A percentile compares a stretch with the other conserved stretches of the same genome.
phyloP scores from a whole-genome alignment of 257 asterid genomes.

The Echium plantagineum region DNA sequence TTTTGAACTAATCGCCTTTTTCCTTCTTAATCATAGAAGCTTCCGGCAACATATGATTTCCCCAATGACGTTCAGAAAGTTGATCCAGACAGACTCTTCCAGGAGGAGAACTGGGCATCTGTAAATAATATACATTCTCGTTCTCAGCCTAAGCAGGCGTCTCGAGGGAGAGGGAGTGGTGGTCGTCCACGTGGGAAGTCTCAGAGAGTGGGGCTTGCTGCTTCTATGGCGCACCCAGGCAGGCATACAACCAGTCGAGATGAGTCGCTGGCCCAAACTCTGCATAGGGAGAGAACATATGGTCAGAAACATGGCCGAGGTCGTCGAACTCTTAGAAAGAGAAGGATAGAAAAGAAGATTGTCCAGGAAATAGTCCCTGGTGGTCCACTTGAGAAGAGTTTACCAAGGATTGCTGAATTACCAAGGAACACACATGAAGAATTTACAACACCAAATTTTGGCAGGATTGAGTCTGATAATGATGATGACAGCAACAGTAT shows the following conservation, averaged over 20 bases:
- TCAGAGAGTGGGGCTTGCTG: constrained; percentile 27
- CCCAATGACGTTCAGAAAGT: constrained; percentile 35
- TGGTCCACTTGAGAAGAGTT: constrained; percentile 16
- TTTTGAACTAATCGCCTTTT: neutral
- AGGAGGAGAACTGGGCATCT: constrained; percentile 42
- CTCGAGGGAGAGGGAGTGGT: constrained; percentile 52
- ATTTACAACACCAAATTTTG: constrained; percentile 14
- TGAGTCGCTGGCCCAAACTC: constrained; percentile 43
- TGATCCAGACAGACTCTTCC: constrained; percentile 31
- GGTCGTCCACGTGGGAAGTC: constrained; percentile 63
- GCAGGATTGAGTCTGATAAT: constrained; percentile 18
- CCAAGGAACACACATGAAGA: constrained; percentile 19
- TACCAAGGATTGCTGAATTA: constrained; percentile 19
- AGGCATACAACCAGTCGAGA: constrained; percentile 32
- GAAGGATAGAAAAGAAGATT: constrained; percentile 45
- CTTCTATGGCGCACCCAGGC: constrained; percentile 28
- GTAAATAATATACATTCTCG: constrained; percentile 33
- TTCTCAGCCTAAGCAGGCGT: constrained; percentile 38
- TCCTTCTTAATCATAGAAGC: constrained; percentile 32
- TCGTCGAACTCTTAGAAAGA: constrained; percentile 56
- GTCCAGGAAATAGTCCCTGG: constrained; percentile 27
- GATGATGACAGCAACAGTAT: constrained; percentile 38
- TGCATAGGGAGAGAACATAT: constrained; percentile 43
- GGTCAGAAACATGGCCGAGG: constrained; percentile 74
- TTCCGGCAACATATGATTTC: constrained; percentile 30